These are phyloP conservation scores for Phytophthora citricola DNA, from an alignment of 352 stramenopile genomes.

Conservation along the genomic window DNA sequence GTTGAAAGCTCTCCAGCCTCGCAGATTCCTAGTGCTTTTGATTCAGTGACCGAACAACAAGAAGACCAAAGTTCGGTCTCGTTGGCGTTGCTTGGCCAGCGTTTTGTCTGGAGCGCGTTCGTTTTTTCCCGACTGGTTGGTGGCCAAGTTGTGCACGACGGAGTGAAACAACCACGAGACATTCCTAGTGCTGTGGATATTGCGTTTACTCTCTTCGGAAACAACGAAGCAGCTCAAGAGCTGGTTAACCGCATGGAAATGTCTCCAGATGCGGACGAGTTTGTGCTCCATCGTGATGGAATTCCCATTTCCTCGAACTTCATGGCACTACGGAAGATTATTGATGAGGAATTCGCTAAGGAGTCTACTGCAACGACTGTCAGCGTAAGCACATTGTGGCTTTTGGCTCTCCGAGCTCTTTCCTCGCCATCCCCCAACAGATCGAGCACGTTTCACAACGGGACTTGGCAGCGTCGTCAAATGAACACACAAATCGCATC, in stretches of 20 bases:
- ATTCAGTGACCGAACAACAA: neutral
- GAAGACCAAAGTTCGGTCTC: neutral
- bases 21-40: neutral
- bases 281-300: conserved; percentile 14
- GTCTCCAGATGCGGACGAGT: conserved; percentile 1
- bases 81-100: conserved; percentile 28
- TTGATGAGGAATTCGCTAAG: conserved; percentile 26
- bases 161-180: conserved; percentile 13
- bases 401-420: conserved; percentile 22
- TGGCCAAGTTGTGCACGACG: conserved; percentile 14
- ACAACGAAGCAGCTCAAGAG: conserved; percentile 24
- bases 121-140: conserved; percentile 28
- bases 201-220: conserved; percentile 32
- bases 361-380: neutral
- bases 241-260: conserved; percentile 19
- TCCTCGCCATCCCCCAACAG: conserved; percentile 23
- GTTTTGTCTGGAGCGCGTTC: conserved; percentile 36
- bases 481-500: conserved; percentile 40
- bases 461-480: conserved; percentile 17
- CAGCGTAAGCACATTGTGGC: conserved; percentile 32
- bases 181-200: conserved; percentile 33
- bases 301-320: conserved; percentile 32
- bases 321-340: conserved; percentile 21
- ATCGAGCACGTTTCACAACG: conserved; percentile 20
- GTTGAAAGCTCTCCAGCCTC: neutral